phyloP scores from a whole-genome alignment of 768 basidiomycete genomes.

The Pleurotus salmoneostramineus region DNA sequence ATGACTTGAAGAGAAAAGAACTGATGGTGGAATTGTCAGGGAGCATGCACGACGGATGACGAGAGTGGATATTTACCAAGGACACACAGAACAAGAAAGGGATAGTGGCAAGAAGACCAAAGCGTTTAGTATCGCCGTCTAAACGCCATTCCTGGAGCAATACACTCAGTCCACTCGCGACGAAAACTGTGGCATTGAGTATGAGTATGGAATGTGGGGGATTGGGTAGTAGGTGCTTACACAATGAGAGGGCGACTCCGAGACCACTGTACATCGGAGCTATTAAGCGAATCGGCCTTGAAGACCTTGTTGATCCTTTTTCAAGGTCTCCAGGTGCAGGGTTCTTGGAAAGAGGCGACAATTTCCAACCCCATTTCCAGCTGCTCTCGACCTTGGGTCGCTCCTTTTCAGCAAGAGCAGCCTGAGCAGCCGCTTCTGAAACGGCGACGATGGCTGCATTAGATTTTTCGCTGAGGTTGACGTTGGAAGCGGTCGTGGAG shows the following conservation, averaged over 20 bases:
- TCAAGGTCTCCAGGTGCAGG: slow-evolving; percentile 42
- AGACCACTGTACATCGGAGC: slow-evolving; percentile 75
- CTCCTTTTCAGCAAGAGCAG: slow-evolving; percentile 27
- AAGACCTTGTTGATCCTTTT: slow-evolving; percentile 29
- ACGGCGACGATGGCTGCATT: slow-evolving; percentile 21
- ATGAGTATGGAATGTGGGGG: slow-evolving; percentile 1
- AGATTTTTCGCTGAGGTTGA: slow-evolving; percentile 50
- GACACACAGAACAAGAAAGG: slow-evolving; percentile 79
- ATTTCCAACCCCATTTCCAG: slow-evolving; percentile 36
- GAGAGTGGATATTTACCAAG: slow-evolving; percentile 41
- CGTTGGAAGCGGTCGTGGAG: slow-evolving; percentile 47
- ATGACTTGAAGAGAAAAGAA: slow-evolving; percentile 75
- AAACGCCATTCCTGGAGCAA: slow-evolving; percentile 65
- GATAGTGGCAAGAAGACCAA: slow-evolving; percentile 57
- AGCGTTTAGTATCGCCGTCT: slow-evolving; percentile 60
- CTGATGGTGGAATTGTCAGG: slow-evolving; percentile 25
- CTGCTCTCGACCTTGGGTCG: slow-evolving; percentile 13
- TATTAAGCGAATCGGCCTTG: slow-evolving; percentile 54
- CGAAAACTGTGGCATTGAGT: slow-evolving; percentile 47
- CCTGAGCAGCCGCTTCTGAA: slow-evolving; percentile 26
- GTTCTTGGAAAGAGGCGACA: slow-evolving; percentile 31
- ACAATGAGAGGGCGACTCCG: slow-evolving; percentile 60
- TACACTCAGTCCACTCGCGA: slow-evolving; percentile 54
- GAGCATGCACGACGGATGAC: not conserved
- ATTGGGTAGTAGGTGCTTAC: slow-evolving; percentile 33